Conservation (phyloP, 441 rosid genomes). For the Corymbia calophylla region DNA sequence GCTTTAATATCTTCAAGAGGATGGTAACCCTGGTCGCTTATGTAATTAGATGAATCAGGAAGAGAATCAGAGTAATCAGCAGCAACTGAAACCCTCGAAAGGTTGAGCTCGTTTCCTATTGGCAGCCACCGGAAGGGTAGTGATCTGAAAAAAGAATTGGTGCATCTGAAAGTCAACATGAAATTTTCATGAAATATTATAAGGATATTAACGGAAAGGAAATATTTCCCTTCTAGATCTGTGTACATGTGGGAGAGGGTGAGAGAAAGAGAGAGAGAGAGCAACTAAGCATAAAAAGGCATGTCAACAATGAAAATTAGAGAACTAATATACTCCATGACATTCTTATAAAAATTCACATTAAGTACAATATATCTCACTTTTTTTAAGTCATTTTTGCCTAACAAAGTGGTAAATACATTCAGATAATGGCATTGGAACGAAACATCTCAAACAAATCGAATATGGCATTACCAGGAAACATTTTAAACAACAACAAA, state of each 20-base stretch:
- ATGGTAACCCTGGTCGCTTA: constrained; percentile 54
- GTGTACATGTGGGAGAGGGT: not conserved
- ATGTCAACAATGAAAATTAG: not conserved
- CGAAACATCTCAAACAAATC: not conserved
- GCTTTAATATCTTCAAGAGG: constrained; percentile 82
- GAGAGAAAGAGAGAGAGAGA: not conserved
- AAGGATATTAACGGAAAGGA: not conserved
- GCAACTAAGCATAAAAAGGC: not conserved
- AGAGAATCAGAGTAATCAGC: constrained; percentile 92
- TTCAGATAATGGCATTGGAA: not conserved
- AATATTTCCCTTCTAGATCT: not conserved
- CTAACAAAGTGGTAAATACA: not conserved
- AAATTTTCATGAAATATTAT: not conserved
- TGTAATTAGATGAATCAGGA: constrained; percentile 73
- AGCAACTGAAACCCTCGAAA: constrained; percentile 78
- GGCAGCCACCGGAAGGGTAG: constrained; percentile 45
- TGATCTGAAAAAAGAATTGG: constrained; percentile 38
- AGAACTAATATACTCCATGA: not conserved
- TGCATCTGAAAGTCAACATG: constrained; percentile 37
- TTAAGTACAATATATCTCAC: not conserved
- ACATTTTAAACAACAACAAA: not conserved
- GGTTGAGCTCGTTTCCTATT: constrained; percentile 47
- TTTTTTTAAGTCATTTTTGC: not conserved
- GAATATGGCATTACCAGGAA: not conserved
- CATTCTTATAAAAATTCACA: not conserved